phyloP scores from a whole-genome alignment of 106 monocot species.

The Phalaenopsis equestris region DNA sequence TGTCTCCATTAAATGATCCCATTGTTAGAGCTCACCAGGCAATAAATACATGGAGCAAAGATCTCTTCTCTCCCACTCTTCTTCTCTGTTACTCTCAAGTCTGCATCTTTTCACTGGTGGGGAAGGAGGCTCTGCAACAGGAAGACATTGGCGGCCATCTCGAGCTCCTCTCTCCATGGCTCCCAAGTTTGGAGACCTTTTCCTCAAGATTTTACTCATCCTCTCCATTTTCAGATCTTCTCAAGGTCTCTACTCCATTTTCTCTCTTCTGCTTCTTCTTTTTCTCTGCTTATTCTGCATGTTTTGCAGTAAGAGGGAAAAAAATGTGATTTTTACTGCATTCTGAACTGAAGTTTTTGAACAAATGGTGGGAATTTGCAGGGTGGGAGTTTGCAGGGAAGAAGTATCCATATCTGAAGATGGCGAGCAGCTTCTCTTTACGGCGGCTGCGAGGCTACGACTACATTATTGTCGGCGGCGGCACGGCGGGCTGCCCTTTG shows the following conservation, averaged over 20 bases:
- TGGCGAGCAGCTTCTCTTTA: constrained; percentile 45
- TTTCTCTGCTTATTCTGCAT: no score
- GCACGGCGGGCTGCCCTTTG: constrained; percentile 68
- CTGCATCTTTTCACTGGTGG: constrained; percentile 5
- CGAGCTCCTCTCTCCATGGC: constrained; percentile 10
- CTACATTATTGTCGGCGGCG: constrained; percentile 71
- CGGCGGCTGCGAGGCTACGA: constrained; percentile 15
- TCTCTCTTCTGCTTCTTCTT: no score
- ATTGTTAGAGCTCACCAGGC: not conserved
- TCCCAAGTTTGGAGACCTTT: constrained; percentile 8
- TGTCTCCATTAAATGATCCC: constrained; percentile 9
- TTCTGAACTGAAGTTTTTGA: no score
- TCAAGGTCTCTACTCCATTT: constrained; percentile 24
- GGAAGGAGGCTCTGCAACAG: not conserved
- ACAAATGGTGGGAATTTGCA: constrained; percentile 2
- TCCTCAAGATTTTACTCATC: constrained; percentile 30
- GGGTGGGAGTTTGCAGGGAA: constrained; percentile 14
- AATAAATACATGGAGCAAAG: constrained; percentile 1
- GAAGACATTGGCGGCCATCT: not conserved
- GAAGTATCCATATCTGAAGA: constrained; percentile 15
- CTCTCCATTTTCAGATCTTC: constrained; percentile 21
- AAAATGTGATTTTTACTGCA: no score
- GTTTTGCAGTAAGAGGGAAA: no score
- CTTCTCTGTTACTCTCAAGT: not conserved
- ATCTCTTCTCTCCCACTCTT: not conserved